phyloP scores from a whole-genome alignment of 768 basidiomycete genomes.

The Podaxis mareebaensis region DNA sequence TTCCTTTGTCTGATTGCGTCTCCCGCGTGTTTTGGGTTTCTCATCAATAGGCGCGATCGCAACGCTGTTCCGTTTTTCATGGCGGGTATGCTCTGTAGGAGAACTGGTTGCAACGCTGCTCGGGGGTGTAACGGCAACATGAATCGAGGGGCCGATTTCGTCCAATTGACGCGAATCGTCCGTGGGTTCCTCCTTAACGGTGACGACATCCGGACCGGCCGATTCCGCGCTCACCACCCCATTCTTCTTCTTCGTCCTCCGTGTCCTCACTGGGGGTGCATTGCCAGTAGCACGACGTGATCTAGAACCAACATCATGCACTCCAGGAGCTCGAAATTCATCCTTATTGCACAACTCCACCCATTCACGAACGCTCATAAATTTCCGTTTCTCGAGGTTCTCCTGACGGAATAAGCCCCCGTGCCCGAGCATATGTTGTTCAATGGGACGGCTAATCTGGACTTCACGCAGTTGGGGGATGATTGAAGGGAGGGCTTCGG shows the following conservation, averaged over 20 bases:
- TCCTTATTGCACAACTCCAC: conserved; percentile 72
- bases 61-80: neutral
- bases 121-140: conserved; percentile 37
- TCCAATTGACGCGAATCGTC: conserved; percentile 33
- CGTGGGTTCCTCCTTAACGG: conserved; percentile 50
- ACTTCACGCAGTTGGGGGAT: conserved; percentile 69
- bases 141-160: conserved; percentile 19
- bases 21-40: conserved; percentile 21
- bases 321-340: conserved; percentile 73
- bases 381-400: conserved; percentile 85
- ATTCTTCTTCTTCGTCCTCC: conserved; percentile 45
- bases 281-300: conserved; percentile 35
- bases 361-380: conserved; percentile 89
- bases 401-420: conserved; percentile 87
- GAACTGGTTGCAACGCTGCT: conserved; percentile 37
- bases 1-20: conserved; percentile 15
- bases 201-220: conserved; percentile 41
- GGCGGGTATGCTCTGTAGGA: conserved; percentile 3
- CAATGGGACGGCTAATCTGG: conserved; percentile 87
- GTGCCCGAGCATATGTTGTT: conserved; percentile 88
- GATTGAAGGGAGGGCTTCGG: conserved; percentile 68
- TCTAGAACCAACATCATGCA: conserved; percentile 64
- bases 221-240: conserved; percentile 38
- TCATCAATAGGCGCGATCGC: conserved; percentile 22
- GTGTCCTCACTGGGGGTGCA: conserved; percentile 30